Evolutionary conservation across 345 rosid species (phyloP).

Genomic region (Hibiscus mutabilis): DNA sequence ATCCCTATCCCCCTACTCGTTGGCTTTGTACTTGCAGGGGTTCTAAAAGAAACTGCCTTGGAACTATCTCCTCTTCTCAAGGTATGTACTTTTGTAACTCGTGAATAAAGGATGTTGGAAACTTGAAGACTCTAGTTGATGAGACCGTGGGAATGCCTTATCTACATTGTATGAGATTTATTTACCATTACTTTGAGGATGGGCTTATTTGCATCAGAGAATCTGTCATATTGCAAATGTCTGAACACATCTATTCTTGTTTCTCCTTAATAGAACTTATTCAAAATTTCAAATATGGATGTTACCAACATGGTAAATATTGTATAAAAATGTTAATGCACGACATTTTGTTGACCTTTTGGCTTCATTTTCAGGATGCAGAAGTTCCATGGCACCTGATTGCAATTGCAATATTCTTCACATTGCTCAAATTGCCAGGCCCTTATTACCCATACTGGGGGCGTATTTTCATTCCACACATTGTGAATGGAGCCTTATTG

Average conservation of each 20-base stretch:
- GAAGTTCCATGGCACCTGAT: conserved; percentile 90
- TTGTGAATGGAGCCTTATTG: conserved; percentile 73
- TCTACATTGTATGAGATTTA: background rate
- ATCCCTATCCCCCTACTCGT: conserved; percentile 61
- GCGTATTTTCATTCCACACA: conserved; percentile 65
- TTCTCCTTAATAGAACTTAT: background rate
- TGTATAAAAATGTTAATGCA: background rate
- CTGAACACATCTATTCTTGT: background rate
- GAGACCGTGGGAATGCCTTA: background rate
- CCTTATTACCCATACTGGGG: conserved; percentile 91
- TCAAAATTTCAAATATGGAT: background rate
- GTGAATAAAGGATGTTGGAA: conserved; percentile 6
- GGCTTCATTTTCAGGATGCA: conserved; percentile 52
- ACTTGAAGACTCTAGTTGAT: background rate
- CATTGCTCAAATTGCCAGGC: conserved; percentile 65
- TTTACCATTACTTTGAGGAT: background rate
- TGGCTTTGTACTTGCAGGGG: conserved; percentile 54
- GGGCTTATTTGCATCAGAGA: background rate
- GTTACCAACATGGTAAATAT: background rate
- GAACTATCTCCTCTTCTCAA: conserved; percentile 67
- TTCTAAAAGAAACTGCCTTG: conserved; percentile 48
- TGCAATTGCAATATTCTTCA: conserved; percentile 47
- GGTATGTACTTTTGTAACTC: conserved; percentile 30
- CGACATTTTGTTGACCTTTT: background rate
- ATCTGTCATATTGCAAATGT: background rate